Conservation (phyloP, 2,329 filamentous ascomycete genomes). For the Leptographium wingfieldii region DNA sequence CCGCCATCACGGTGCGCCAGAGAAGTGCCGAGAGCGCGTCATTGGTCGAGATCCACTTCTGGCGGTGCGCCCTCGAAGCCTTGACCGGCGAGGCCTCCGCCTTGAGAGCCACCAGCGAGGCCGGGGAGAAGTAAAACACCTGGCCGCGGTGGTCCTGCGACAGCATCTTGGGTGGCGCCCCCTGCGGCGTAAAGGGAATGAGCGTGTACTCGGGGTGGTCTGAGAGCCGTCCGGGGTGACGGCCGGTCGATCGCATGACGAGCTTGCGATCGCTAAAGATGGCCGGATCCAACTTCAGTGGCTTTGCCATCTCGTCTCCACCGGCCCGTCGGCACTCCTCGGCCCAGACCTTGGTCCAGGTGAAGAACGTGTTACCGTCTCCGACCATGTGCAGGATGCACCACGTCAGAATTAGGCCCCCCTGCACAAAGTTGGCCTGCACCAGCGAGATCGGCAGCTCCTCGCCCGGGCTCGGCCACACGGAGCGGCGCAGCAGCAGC, state of each 20-base stretch:
- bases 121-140: neutral
- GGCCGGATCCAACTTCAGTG: conserved; percentile 33
- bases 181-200: conserved; percentile 1
- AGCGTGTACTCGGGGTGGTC: neutral
- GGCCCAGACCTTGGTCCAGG: conserved; percentile 2
- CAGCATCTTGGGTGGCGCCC: neutral
- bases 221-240: neutral
- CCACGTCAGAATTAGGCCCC: conserved; percentile 1
- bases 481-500: neutral
- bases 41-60: neutral
- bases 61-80: neutral
- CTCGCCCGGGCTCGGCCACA: neutral
- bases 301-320: neutral
- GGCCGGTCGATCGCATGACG: neutral
- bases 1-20: neutral
- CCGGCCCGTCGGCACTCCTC: neutral
- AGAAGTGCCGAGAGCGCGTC: neutral
- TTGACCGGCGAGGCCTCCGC: neutral
- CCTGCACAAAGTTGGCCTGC: conserved; percentile 4
- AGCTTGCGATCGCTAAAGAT: neutral
- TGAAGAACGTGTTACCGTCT: conserved; percentile 1
- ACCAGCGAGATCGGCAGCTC: neutral
- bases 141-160: neutral
- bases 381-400: conserved; percentile 3
- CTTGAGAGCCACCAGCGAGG: neutral